phyloP scores from a whole-genome alignment of 2,329 filamentous ascomycete genomes.

The Ampelomyces quisqualis region DNA sequence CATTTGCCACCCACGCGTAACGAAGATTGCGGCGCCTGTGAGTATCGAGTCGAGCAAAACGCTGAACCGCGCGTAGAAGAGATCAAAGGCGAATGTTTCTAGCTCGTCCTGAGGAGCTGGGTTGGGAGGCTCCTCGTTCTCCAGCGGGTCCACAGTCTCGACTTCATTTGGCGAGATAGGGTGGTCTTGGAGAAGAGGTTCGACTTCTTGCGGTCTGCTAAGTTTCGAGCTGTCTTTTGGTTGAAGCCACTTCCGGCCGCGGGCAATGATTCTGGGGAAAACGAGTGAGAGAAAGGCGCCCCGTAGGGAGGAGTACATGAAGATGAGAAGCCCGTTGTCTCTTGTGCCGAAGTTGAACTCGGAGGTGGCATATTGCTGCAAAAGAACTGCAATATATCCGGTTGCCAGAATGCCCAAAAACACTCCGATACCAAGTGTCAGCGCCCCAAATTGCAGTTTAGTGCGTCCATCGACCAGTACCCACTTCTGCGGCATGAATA shows the following conservation, averaged over 20 bases:
- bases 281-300: constrained; percentile 49
- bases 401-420: constrained; percentile 69
- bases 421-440: constrained; percentile 65
- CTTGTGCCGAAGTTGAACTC: constrained; percentile 48
- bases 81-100: constrained; percentile 61
- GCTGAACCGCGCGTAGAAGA: constrained; percentile 67
- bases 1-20: constrained; percentile 65
- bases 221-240: constrained; percentile 15
- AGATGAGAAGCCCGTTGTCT: constrained; percentile 51
- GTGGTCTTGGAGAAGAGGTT: constrained; percentile 23
- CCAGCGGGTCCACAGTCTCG: constrained; percentile 50
- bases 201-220: constrained; percentile 10
- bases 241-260: constrained; percentile 47
- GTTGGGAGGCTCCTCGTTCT: constrained; percentile 53
- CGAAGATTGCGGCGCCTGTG: constrained; percentile 64
- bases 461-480: constrained; percentile 53
- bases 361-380: constrained; percentile 53
- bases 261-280: constrained; percentile 49
- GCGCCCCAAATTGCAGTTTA: constrained; percentile 60
- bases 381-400: constrained; percentile 63
- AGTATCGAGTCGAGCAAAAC: constrained; percentile 64
- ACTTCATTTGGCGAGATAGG: constrained; percentile 34
- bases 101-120: constrained; percentile 43
- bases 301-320: constrained; percentile 48
- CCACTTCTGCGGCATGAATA: constrained; percentile 61